Evolutionary conservation across 805 yeast genomes (phyloP).

Genomic region (Tetrapisispora nanseiensis): DNA sequence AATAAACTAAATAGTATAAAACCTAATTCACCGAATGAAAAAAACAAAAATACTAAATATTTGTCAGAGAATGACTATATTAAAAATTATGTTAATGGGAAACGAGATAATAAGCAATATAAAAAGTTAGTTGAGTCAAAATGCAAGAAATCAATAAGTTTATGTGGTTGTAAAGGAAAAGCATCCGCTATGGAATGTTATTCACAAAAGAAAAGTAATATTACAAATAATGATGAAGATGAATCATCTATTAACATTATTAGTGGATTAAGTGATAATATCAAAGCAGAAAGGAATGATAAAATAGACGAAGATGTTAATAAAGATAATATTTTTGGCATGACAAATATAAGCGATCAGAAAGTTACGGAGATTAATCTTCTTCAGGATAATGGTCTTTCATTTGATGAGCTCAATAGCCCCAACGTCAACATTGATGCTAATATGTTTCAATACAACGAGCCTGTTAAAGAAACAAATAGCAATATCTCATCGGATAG

Average conservation of each 20-base stretch:
- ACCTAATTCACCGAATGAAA: neutral
- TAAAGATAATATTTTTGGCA: too few relatives aligned
- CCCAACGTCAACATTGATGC: neutral
- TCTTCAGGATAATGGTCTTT: too few relatives aligned
- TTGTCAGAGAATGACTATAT: constrained; percentile 24
- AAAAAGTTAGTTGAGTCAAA: neutral
- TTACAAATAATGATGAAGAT: neutral
- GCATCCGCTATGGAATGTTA: neutral
- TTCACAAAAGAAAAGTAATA: neutral
- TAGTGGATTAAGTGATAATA: neutral
- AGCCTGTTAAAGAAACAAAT: neutral
- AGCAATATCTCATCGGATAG: constrained; percentile 2
- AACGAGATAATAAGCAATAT: neutral
- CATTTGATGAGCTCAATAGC: neutral
- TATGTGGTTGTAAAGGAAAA: constrained; percentile 4
- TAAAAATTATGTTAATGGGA: constrained; percentile 7
- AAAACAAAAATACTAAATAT: constrained; percentile 5
- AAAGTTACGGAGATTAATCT: neutral
- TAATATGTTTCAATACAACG: neutral
- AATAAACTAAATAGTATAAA: neutral
- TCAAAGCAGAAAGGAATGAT: neutral
- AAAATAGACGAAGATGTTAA: too few relatives aligned
- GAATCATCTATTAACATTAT: neutral
- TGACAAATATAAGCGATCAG: neutral
- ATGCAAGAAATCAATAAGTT: neutral